Evolutionary conservation across 192 early-diverging fungal species (phyloP), one percentile per base, ranked within the genome.

Genomic region (Backusella mclennaniae): DNA sequence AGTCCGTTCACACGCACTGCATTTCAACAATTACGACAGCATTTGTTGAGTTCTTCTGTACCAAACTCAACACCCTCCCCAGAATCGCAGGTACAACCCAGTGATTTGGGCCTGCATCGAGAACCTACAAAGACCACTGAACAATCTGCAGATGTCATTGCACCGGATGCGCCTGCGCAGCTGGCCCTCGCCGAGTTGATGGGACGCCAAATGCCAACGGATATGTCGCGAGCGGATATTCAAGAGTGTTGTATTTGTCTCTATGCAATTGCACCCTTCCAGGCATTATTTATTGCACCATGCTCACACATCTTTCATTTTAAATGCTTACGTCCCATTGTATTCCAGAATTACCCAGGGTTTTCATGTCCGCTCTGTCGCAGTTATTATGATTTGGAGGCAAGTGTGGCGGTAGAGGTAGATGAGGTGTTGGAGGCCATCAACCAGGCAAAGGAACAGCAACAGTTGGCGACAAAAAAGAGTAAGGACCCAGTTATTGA

Each of bases 231-330:
- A 49, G 73, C 67, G 11, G 73, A 69, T 35, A 71, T 74, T 33
- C 82, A 78, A 80, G 90, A 92, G 82, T 94, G 93, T 80, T 95
- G 93, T 80, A 95, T 95, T 73, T 95, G 94, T 80, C 84, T 95
- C 67, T 92, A 86, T 80, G 82, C 89, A 69, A 94, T 95, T 80
- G 84, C 85, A 12, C 92, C 92, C 33, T 89, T 89, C 80, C 94
- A 95, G 83, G 93, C 94, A 19, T 85, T 95, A 74, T 95, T 95
- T 80, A 81, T 95, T 44, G 92, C 93, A 6, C 94, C 94, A 17
- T 95, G 94, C 83, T 93, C 91, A 38, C 94, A 95, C 74, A 92
- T 91, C 77, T 95, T 90, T 86, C 94, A 95, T 76, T 95, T 92
- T 83, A 92, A 92, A 76, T 94, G 93, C 82, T 86, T 93, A 76